Conservation (phyloP, 139 green algal genomes). For the Penium margaritaceum region DNA sequence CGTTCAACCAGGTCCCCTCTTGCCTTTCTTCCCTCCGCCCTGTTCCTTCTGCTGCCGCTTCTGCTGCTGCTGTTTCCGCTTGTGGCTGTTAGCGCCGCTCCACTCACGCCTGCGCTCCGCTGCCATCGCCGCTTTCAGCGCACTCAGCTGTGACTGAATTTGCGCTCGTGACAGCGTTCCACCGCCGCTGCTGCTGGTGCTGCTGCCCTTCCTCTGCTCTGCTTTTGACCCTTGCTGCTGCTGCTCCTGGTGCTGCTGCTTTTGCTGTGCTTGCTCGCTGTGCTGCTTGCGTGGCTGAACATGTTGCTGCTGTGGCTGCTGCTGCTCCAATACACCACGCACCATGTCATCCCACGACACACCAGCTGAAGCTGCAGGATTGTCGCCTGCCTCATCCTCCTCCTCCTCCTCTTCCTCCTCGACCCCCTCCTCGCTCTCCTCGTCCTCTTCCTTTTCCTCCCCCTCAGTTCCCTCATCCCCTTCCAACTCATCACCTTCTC, state of each 20-base stretch:
- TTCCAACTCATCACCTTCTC: background rate
- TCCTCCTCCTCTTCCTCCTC: constrained; percentile 17
- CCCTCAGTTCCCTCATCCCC: constrained; percentile 17
- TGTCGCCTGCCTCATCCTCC: background rate
- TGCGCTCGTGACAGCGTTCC: background rate
- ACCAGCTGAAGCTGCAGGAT: background rate
- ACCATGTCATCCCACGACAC: background rate
- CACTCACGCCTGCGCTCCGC: constrained; percentile 7
- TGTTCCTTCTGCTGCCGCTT: too few species aligned
- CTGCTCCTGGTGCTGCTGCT: background rate
- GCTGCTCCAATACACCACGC: background rate
- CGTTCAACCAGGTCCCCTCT: too few species aligned
- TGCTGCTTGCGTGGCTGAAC: background rate
- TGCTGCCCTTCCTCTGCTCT: background rate
- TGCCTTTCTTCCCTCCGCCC: too few species aligned
- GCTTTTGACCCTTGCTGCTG: background rate
- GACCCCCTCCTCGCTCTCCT: constrained; percentile 13
- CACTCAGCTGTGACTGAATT: background rate
- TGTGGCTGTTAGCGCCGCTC: too few species aligned
- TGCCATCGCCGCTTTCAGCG: background rate
- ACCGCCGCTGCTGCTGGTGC: background rate
- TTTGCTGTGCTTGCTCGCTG: background rate
- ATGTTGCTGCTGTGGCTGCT: too few species aligned
- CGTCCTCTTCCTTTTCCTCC: constrained; percentile 15
- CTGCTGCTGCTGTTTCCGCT: too few species aligned